These are phyloP conservation scores for Alternaria sp. DNA, from an alignment of 2,329 filamentous ascomycete genomes.

Conservation along the genomic window DNA sequence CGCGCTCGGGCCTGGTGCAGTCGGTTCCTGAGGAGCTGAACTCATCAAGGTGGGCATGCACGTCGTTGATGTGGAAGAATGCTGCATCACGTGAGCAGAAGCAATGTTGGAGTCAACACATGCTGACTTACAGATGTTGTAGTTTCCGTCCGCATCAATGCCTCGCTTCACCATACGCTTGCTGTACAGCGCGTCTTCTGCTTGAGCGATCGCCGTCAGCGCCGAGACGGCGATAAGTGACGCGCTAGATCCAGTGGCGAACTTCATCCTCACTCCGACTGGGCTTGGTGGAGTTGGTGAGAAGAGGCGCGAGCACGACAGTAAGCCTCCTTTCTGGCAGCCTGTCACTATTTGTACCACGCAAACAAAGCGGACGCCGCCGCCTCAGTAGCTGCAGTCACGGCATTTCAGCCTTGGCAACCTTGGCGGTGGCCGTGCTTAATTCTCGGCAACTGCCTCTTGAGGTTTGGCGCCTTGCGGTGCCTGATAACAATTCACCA, in stretches of 20 bases:
- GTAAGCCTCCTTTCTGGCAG: neutral
- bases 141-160: constrained; percentile 41
- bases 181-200: constrained; percentile 42
- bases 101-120: neutral
- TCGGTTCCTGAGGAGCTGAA: constrained; percentile 67
- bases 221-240: constrained; percentile 31
- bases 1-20: constrained; percentile 62
- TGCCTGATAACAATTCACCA: constrained; percentile 36
- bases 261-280: constrained; percentile 28
- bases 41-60: constrained; percentile 71
- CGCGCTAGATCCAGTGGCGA: constrained; percentile 17
- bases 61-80: constrained; percentile 74
- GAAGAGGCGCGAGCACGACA: constrained; percentile 5
- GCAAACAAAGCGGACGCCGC: constrained; percentile 13
- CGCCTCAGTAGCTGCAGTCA: constrained; percentile 4
- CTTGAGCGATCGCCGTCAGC: constrained; percentile 18
- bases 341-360: constrained; percentile 21
- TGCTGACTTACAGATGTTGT: constrained; percentile 41
- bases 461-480: constrained; percentile 12
- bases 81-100: constrained; percentile 37
- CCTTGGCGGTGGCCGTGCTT: constrained; percentile 29
- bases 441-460: constrained; percentile 39
- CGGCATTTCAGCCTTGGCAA: neutral
- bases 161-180: constrained; percentile 39
- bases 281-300: neutral